Conservation (phyloP, 345 rosid species). For the Aurinia saxatilis region DNA sequence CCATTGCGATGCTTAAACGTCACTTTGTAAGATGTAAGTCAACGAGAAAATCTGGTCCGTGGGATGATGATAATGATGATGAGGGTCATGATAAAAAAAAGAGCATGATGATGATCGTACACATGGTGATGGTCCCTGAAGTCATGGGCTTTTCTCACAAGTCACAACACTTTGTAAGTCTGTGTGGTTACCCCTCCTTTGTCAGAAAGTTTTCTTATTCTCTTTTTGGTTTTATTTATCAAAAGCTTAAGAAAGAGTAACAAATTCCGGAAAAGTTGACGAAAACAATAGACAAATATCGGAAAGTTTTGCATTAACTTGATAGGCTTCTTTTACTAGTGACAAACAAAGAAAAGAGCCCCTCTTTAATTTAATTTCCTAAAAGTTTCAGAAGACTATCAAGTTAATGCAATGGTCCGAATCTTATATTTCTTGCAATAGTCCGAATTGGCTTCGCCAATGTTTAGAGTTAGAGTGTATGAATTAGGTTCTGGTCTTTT, state of each 20-base stretch:
- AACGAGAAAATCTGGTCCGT: conserved; percentile 30
- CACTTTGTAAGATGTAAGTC: conserved; percentile 23
- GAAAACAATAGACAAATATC: background rate
- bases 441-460: no score
- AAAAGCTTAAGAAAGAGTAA: background rate
- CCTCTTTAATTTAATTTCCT: no score
- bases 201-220: conserved; percentile 19
- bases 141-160: conserved; percentile 22
- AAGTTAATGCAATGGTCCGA: no score
- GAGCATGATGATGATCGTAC: conserved; percentile 17
- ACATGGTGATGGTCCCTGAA: conserved; percentile 20
- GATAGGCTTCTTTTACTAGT: background rate
- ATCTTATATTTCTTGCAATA: no score
- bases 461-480: no score
- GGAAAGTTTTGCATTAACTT: background rate
- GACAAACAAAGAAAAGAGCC: no score
- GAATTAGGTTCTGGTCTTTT: no score
- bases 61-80: conserved; percentile 22
- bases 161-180: conserved; percentile 1
- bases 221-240: conserved; percentile 19
- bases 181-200: conserved; percentile 6
- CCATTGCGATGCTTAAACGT: conserved; percentile 28
- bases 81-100: conserved; percentile 13
- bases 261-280: background rate
- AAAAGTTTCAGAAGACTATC: no score